Percentiles rank a stretch among this genome's conserved stretches.
Conservation (phyloP, 2,329 filamentous ascomycete species). For the Phaeosphaeriaceae sp. region DNA sequence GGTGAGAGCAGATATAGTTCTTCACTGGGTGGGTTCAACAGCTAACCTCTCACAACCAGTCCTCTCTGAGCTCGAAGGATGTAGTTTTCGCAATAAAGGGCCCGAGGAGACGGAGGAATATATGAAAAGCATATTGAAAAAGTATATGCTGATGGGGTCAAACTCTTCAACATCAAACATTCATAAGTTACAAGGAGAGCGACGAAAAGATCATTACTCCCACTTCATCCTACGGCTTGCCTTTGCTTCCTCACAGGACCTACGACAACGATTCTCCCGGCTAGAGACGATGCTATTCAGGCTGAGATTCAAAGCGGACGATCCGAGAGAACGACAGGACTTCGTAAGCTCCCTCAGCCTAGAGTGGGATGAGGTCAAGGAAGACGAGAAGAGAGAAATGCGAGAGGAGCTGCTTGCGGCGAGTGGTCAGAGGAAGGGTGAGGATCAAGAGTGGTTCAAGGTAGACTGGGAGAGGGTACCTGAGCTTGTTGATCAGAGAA, state of each 20-base stretch:
- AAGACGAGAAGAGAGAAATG: slow-evolving; percentile 77
- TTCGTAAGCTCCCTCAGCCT: slow-evolving; percentile 82
- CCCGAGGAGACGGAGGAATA: slow-evolving; percentile 81
- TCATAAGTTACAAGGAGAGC: slow-evolving; percentile 68
- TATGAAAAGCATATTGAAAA: slow-evolving; percentile 85
- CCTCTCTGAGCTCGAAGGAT: slow-evolving; percentile 87
- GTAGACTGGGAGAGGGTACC: slow-evolving; percentile 95
- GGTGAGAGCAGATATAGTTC: slow-evolving; percentile 48
- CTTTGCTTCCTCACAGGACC: slow-evolving; percentile 88
- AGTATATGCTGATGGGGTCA: slow-evolving; percentile 80
- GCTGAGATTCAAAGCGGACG: slow-evolving; percentile 79
- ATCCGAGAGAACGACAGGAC: slow-evolving; percentile 70
- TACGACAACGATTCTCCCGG: slow-evolving; percentile 82
- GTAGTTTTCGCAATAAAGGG: slow-evolving; percentile 89
- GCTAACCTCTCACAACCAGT: slow-evolving; percentile 57
- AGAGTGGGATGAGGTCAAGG: slow-evolving; percentile 81
- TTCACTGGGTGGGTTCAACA: fast-evolving
- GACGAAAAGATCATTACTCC: slow-evolving; percentile 95
- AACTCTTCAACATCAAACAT: slow-evolving; percentile 73
- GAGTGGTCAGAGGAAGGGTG: slow-evolving; percentile 60
- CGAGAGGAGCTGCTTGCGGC: slow-evolving; percentile 63
- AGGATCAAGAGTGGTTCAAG: slow-evolving; percentile 93
- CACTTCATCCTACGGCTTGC: slow-evolving; percentile 96
- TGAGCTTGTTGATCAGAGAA: slow-evolving; percentile 79
- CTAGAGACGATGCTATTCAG: slow-evolving; percentile 91